Evolutionary conservation across 495 filamentous ascomycete genomes (phyloP).

Genomic region (Hyphodiscus hymeniophilus): DNA sequence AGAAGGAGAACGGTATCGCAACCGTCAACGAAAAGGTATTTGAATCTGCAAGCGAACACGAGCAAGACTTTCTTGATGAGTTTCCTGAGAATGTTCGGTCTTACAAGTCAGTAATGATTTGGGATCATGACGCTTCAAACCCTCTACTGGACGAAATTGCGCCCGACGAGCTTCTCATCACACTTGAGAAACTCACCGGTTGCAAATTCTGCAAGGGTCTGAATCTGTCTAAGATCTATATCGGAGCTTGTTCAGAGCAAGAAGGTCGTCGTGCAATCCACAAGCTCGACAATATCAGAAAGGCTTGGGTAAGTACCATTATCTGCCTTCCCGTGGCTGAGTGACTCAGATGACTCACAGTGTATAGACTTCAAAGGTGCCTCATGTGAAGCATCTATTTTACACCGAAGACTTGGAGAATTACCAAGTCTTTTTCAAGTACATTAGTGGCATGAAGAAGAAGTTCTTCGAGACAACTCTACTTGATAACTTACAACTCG

Average conservation of each 20-base stretch:
- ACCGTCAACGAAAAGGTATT: neutral
- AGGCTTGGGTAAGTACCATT: conserved; percentile 26
- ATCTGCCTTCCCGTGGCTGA: neutral
- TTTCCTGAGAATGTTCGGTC: conserved; percentile 7
- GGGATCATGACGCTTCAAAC: conserved; percentile 1
- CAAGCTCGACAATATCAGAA: conserved; percentile 31
- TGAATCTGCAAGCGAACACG: neutral
- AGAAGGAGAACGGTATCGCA: neutral
- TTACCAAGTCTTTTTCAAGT: conserved; percentile 27
- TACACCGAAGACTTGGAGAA: conserved; percentile 29
- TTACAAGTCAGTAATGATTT: conserved; percentile 8
- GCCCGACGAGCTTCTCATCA: conserved; percentile 6
- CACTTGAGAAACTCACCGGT: conserved; percentile 22
- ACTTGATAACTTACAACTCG: conserved; percentile 12
- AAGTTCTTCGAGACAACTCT: conserved; percentile 18
- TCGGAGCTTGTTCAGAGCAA: conserved; percentile 24
- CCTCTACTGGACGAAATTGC: conserved; percentile 15
- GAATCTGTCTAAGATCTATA: conserved; percentile 25
- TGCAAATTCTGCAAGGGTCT: conserved; percentile 21
- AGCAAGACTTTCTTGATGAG: neutral
- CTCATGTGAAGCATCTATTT: conserved; percentile 22
- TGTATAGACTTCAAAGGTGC: neutral
- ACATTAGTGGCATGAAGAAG: conserved; percentile 17
- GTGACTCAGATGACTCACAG: conserved; percentile 4
- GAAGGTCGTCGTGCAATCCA: conserved; percentile 16